phyloP scores from a whole-genome alignment of 306 rosid species.

The Styphnolobium japonicum region DNA sequence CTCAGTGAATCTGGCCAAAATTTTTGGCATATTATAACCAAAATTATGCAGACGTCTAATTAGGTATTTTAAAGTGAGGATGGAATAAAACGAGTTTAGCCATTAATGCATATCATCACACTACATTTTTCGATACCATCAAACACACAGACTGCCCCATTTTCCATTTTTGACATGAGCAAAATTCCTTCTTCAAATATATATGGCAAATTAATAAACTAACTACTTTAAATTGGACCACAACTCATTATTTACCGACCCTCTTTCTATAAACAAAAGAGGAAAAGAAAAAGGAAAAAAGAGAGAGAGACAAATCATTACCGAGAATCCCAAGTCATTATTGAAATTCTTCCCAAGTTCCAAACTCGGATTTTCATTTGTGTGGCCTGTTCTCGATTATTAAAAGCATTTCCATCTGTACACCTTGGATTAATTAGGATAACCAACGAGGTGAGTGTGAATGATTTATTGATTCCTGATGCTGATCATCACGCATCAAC shows the following conservation, averaged over 20 bases:
- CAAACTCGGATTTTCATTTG: background rate
- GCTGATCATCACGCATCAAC: conserved; percentile 29
- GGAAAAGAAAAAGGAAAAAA: background rate
- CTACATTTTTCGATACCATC: conserved; percentile 16
- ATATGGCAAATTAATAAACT: background rate
- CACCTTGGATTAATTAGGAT: background rate
- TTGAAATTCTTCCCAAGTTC: conserved; percentile 1
- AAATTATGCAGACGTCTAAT: background rate
- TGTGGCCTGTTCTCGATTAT: background rate
- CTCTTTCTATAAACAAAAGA: background rate
- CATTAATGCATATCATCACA: background rate
- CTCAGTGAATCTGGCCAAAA: background rate
- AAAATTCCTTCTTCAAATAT: background rate
- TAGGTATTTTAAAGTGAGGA: background rate
- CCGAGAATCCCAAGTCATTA: conserved; percentile 20
- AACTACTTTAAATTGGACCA: conserved; percentile 16
- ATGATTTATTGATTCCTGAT: background rate
- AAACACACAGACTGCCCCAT: background rate
- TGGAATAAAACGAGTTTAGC: background rate
- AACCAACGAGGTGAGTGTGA: background rate
- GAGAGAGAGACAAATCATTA: conserved; percentile 17
- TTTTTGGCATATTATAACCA: conserved; percentile 16
- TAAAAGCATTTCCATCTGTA: conserved; percentile 18
- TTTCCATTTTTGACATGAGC: conserved; percentile 3
- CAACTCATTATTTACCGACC: conserved; percentile 3